Percentiles rank a stretch among this genome's conserved stretches.
These are phyloP conservation scores for Eragrostis curvula DNA, from an alignment of 176 grass and related monocot species.

Conservation along the genomic window DNA sequence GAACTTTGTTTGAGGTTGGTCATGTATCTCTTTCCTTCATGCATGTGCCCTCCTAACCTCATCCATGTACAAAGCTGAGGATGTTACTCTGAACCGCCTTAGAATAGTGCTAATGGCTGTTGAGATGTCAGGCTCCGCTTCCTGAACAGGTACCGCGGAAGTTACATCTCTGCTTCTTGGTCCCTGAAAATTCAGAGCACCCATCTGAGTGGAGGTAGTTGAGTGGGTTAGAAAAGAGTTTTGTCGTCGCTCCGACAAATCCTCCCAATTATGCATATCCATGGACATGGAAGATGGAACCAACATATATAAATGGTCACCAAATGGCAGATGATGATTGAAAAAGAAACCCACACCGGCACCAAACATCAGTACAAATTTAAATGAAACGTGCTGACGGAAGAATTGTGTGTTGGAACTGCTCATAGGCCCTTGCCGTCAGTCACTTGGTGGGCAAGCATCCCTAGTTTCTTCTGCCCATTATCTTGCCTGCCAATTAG, in stretches of 20 bases:
- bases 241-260: background rate
- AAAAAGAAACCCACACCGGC: slow-evolving; percentile 8
- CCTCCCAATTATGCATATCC: background rate
- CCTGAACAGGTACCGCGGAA: slow-evolving; percentile 29
- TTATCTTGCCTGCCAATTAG: slow-evolving; percentile 34
- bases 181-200: slow-evolving; percentile 21
- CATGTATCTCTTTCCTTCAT: slow-evolving; percentile 53
- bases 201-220: slow-evolving; percentile 22
- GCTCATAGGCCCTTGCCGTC: slow-evolving; percentile 42
- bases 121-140: slow-evolving; percentile 41
- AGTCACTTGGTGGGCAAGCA: slow-evolving; percentile 45
- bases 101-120: slow-evolving; percentile 27
- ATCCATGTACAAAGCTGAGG: slow-evolving; percentile 33
- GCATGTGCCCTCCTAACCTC: slow-evolving; percentile 46
- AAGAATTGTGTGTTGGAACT: slow-evolving; percentile 13
- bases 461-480: background rate
- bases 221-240: background rate
- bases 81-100: slow-evolving; percentile 35
- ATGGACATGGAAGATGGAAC: background rate
- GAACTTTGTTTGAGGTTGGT: slow-evolving; percentile 34
- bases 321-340: slow-evolving; percentile 35
- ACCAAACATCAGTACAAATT: slow-evolving; percentile 10
- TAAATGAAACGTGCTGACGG: background rate
- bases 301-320: slow-evolving; percentile 19
- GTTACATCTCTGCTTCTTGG: slow-evolving; percentile 20